Base-by-base conservation (phyloP, 2,329 filamentous ascomycete species). In the Colletotrichum musae region DNA sequence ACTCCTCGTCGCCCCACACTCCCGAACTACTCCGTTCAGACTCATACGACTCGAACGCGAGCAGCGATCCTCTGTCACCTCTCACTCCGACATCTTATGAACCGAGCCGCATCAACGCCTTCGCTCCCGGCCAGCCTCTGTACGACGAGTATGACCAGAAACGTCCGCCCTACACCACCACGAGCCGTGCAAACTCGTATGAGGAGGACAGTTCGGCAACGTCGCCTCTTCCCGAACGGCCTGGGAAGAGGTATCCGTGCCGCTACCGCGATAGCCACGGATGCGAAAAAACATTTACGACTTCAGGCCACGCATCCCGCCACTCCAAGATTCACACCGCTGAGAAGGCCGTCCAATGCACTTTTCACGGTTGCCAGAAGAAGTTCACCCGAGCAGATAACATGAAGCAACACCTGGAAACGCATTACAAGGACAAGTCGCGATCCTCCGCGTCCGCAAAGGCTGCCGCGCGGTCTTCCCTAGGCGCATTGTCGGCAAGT, bases 291-390 rank as follows among this genome's bases (percentile, higher is more conserved):
- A 93, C 90, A 12, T 95, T 95, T 78, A 95, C 93, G 68, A 95
- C 93, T 3, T 95, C 93, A 0, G 93, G 93, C 51, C 93, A 95
- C 75, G 92, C 93, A n/a, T 94, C 93, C 51, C 90, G 93, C 48
- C 93, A 95, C 78, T 93, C 92, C 69, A 94, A 94, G 80, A 94
- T 94, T 76, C 93, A 95, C 83, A 94, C 92, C 1, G 92, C 92
- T 57, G 92, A 94, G 80, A 95, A 95, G 82, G 90, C 90, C 15
- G 91, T 94, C 24, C 88, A 86, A 45, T 91, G 89, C 80, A 86
- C 90, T 39, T 93, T 87, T 75, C 82, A 86, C 0, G 91, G 91
- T 69, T 95, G 93, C 83, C 88, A 89, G 79, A 94, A 94, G 82
- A 93, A 92, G 75, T 95, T 95, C 74, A 94, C 92, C 12, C 91